Evolutionary conservation across 192 early-diverging fungal species (phyloP), one percentile per base, ranked within the genome.

Genomic region (Coemansia sp.): DNA sequence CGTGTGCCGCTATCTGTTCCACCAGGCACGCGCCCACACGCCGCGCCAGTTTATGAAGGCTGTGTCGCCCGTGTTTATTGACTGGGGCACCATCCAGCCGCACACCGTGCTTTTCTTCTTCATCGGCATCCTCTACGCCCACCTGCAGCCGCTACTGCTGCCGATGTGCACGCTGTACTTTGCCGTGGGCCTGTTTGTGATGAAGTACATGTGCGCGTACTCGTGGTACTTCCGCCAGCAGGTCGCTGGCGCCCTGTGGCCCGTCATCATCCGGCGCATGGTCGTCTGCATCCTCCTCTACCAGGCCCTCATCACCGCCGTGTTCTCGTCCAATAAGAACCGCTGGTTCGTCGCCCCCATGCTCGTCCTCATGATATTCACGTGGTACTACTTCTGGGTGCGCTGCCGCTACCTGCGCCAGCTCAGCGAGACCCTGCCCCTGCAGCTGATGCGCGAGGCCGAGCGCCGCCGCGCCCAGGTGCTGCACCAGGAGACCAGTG

Each of bases 141-240:
- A 88, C 60, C 77, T 94, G 14, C 81, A 84, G 36, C 91, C 92
- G 0, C 69, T 91, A 17, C 87, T 94, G 57, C 69, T 94, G 62
- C 76, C 86, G 19, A 90, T 94, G 84, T 87, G 88, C 19, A 64
- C 82, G 11, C 63, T 92, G 34, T 94, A 91, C 64, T 93, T 88
- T 66, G 59, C 78, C 6, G 35, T 91, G 17, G 84, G 86, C 1
- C 87, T 87, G 29, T 67, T 93, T 39, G 86, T 89, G 1, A 87
- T 83, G 78, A 92, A 92, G 78, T 94, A 94, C 77, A 89, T 90
- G 71, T 74, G 90, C 36, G 80, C 90, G n/a, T 92, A 91, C 79
- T 87, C 90, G 14, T 90, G 89, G 71, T 91, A 90, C 66, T 89
- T 91, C 66, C 85, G 89, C 17, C 89, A 91, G 37, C 88, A 91